A percentile compares a stretch with the other conserved stretches of the same genome.
phyloP scores from a whole-genome alignment of 2,329 filamentous ascomycete genomes.

The Hirsutella thompsonii region DNA sequence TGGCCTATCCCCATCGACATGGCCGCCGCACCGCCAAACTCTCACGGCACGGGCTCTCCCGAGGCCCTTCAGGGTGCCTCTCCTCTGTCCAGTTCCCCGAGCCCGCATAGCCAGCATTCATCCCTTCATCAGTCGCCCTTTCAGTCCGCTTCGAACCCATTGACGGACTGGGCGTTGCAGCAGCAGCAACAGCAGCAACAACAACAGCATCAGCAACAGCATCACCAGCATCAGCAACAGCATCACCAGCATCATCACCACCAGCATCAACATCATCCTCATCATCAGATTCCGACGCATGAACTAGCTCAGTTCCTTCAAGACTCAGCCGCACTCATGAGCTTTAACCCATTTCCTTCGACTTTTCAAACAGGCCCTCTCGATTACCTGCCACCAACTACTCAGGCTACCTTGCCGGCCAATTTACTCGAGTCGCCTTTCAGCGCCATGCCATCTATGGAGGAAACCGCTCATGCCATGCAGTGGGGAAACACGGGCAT shows the following conservation, averaged over 20 bases:
- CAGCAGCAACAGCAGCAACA: conserved; percentile 2
- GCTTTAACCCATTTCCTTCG: conserved; percentile 37
- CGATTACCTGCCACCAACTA: conserved; percentile 48
- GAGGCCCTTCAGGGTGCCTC: conserved; percentile 35
- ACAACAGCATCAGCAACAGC: conserved; percentile 17
- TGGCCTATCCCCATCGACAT: conserved; percentile 43
- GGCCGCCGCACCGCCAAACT: conserved; percentile 25
- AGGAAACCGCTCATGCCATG: conserved; percentile 39
- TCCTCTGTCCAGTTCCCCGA: conserved; percentile 36
- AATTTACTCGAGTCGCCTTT: conserved; percentile 54
- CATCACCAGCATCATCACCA: conserved; percentile 16
- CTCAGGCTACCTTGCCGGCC: conserved; percentile 50
- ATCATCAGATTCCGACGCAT: conserved; percentile 24
- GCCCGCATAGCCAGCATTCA: conserved; percentile 36
- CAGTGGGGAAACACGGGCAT: conserved; percentile 50
- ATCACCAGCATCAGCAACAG: conserved; percentile 27
- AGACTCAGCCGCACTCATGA: conserved; percentile 42
- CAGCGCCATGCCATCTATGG: conserved; percentile 40
- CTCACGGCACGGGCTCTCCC: conserved; percentile 33
- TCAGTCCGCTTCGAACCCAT: conserved; percentile 34
- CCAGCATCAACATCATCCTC: conserved; percentile 10
- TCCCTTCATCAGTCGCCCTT: conserved; percentile 41
- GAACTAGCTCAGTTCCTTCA: conserved; percentile 42
- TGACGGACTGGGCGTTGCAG: conserved; percentile 48
- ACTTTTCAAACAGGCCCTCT: conserved; percentile 42